Conservation (phyloP, 2,329 filamentous ascomycete genomes). For the Stagonosporopsis rhizophila region DNA sequence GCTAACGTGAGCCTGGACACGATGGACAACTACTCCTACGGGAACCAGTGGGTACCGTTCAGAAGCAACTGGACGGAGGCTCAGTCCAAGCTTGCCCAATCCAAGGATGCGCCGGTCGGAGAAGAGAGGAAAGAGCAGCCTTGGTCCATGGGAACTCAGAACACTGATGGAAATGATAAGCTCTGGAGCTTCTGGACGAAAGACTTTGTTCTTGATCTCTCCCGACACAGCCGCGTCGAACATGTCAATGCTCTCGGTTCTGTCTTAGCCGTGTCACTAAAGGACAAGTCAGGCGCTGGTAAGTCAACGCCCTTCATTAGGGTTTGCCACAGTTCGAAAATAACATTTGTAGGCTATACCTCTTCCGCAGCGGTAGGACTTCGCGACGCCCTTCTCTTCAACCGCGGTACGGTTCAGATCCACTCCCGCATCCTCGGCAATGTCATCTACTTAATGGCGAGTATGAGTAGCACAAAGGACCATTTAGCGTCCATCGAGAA, state of each 20-base stretch:
- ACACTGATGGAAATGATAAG: not conserved
- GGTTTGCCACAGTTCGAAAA: not conserved
- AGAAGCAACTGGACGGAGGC: slow-evolving; percentile 3
- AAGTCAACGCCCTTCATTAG: slow-evolving; percentile 23
- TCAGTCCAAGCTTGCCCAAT: not conserved
- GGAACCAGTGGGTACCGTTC: slow-evolving; percentile 19
- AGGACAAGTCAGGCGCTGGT: slow-evolving; percentile 57
- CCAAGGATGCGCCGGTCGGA: too few species aligned
- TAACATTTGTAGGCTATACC: slow-evolving; percentile 57
- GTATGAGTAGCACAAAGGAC: slow-evolving; percentile 41
- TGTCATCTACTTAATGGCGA: slow-evolving; percentile 68
- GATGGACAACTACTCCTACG: slow-evolving; percentile 51
- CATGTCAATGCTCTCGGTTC: slow-evolving; percentile 77
- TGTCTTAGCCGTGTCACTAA: slow-evolving; percentile 71
- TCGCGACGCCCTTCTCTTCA: slow-evolving; percentile 57
- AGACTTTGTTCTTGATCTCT: slow-evolving; percentile 65
- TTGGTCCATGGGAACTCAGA: not conserved
- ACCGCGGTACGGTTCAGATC: slow-evolving; percentile 53
- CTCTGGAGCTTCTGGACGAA: slow-evolving; percentile 77
- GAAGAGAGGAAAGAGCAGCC: not conserved
- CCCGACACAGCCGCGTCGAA: slow-evolving; percentile 62
- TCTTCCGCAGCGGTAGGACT: slow-evolving; percentile 62
- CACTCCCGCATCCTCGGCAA: slow-evolving; percentile 68
- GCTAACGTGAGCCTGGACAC: slow-evolving; percentile 70
- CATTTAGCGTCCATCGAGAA: slow-evolving; percentile 31